Conservation (phyloP, 2,329 filamentous ascomycete genomes). For the Talaromyces sp. region DNA sequence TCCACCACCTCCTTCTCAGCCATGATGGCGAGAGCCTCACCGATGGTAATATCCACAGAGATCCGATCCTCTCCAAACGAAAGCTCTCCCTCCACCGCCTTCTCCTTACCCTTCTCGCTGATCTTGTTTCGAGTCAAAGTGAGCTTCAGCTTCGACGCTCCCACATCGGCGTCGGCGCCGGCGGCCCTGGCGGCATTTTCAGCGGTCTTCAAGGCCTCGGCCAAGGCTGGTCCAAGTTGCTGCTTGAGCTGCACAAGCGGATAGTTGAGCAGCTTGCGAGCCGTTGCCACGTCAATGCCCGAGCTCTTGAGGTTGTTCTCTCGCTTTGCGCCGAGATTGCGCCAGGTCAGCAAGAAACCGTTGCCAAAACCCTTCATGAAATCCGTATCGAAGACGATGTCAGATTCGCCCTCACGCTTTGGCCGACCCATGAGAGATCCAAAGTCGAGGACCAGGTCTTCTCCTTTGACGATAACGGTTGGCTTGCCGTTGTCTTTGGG, state of each 20-base stretch:
- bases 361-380: conserved; percentile 4
- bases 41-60: not conserved
- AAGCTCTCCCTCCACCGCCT: not conserved
- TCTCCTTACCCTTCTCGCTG: not conserved
- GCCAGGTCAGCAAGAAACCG: conserved; percentile 1
- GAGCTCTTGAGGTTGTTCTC: not conserved
- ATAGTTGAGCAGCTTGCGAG: not conserved
- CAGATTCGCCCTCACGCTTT: not conserved
- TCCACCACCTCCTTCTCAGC: not conserved
- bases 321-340: not conserved
- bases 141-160: not conserved
- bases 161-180: not conserved
- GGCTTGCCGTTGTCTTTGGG: not conserved
- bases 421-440: conserved; percentile 8
- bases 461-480: not conserved
- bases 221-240: not conserved
- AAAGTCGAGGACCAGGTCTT: not conserved
- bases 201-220: not conserved
- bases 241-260: not conserved
- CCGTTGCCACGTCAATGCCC: not conserved
- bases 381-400: conserved; percentile 11
- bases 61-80: not conserved
- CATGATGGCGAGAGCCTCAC: conserved; percentile 1
- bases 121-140: not conserved
- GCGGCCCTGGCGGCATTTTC: not conserved